Base-by-base conservation (phyloP, 2,329 filamentous ascomycete genomes). In the Neopestalotiopsis rosae region DNA sequence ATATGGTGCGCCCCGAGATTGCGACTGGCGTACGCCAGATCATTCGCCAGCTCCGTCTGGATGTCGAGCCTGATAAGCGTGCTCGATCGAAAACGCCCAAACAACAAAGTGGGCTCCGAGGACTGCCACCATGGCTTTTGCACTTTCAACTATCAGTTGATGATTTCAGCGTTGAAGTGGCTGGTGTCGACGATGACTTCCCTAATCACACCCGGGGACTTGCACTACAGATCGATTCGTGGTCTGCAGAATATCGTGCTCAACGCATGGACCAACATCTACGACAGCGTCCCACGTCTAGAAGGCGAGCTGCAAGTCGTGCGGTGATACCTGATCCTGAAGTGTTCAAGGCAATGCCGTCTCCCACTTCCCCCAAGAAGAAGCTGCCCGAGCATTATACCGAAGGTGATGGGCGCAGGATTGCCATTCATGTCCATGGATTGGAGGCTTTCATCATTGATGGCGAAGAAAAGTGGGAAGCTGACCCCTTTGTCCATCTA, bases 361-460 rank as follows among this genome's bases (percentile, higher is more conserved):
- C 83, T 76, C 74, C 86, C 28, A 85, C 83, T 13, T 81, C 83
- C 9, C 76, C 87, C 5, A 87, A 81, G 70, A 88, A 87, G 77
- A 90, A 88, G 72, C 84, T 86, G 79, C 71, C 72, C 20, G 67
- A 70, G n/a, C 14, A 71, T 66, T 85, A 87, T 67, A 82, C 82
- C n/a, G 77, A 82, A 1, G 88, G 88, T 13, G 95, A 99, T 81
- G 95, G 95, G 1, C 89, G 96, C 69, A 90, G 94, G 40, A 82
- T 99, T 34, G 90, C 93, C 3, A 81, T 98, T 32, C 93, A 97
- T 76, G 88, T 93, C 49, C 90, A 93, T 70, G 94, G 94, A 0
- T 85, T 99, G 4, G 96, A 98, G 79, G 94, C 92, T 0, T 95
- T 96, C 74, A 92, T 98, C 63, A 91, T 98, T 62, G 96, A 99